Base-by-base conservation (phyloP, 2,329 filamentous ascomycete species). In the Hymenoscyphus albidus region DNA sequence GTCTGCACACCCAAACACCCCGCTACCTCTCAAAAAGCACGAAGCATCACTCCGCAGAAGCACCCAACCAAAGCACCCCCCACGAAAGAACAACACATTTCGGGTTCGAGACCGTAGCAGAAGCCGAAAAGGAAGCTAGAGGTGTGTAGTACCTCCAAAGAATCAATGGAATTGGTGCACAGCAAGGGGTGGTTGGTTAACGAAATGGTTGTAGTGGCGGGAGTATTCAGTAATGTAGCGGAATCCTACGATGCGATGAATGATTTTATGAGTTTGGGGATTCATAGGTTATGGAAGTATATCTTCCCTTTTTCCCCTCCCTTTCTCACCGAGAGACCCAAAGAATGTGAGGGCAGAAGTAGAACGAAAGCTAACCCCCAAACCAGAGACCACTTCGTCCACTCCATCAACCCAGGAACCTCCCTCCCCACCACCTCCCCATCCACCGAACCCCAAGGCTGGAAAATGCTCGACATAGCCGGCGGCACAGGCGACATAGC, bases 401-500 rank as follows among this genome's bases (percentile, higher is more conserved):
- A 91, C 70, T 89, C 88, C 40, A 85, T 99, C 39, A 95, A 97
- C 76, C 94, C 95, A 1, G 73, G 73, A 12, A 16, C 58, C 48
- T 82, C 77, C 57, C 77, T 82, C 57, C 73, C 79, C 65, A 72
- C 75, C 58, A 31, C 18, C 16, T 82, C 77, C 58, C 77, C 82
- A 56, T 73, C 79, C 65, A 73, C 75, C 58, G 75, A 77, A 65
- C 78, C 81, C 38, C 71, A 78, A 1, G 83, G 84, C 67, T 88
- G 87, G 83, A 86, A 81, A 79, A 92, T 99, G 76, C 90, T 99
- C 74, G 95, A 99, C 79, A 92, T 99, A 61, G 95, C 96, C 48
- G 95, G 96, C 74, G 95, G 95, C 72, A 98, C 95, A 5, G 95
- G 95, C 70, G 95, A 99, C 79, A 97, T 99, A 74, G 95, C 95